Evolutionary conservation across 1,284 basidiomycete genomes (phyloP).

Genomic region (Anthracocystis walkeri): DNA sequence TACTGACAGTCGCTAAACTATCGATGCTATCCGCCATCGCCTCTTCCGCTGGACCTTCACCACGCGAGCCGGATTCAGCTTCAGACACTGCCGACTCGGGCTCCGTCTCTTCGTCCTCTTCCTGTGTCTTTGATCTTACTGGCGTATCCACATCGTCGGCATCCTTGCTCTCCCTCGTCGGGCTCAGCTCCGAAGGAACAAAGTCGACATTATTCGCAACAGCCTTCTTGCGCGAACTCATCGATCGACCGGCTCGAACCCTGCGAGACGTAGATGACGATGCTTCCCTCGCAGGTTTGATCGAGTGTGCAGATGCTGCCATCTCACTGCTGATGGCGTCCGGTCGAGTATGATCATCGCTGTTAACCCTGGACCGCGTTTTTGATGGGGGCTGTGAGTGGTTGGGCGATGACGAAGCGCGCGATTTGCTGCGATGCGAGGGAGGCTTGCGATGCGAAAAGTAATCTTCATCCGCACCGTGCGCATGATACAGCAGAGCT

Average conservation of each 20-base stretch:
- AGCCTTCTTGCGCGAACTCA: slow-evolving; percentile 21
- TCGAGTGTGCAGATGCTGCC: slow-evolving; percentile 3
- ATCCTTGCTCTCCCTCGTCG: slow-evolving; percentile 33
- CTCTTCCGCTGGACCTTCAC: background rate
- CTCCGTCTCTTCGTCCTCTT: slow-evolving; percentile 24
- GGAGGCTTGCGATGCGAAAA: slow-evolving; percentile 22
- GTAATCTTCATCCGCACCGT: slow-evolving; percentile 27
- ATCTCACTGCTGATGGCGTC: slow-evolving; percentile 1
- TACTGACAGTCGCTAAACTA: slow-evolving; percentile 22
- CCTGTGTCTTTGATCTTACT: background rate
- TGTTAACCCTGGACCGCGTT: slow-evolving; percentile 32
- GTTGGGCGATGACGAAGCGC: slow-evolving; percentile 23
- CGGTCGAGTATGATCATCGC: slow-evolving; percentile 17
- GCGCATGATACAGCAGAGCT: slow-evolving; percentile 26
- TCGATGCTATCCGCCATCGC: slow-evolving; percentile 33
- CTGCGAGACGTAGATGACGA: slow-evolving; percentile 1
- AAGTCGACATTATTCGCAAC: slow-evolving; percentile 16
- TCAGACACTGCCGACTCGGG: slow-evolving; percentile 14
- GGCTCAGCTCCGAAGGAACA: slow-evolving; percentile 28
- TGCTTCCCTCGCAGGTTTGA: background rate
- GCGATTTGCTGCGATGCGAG: slow-evolving; percentile 30
- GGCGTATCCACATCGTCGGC: slow-evolving; percentile 6
- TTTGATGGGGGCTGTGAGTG: slow-evolving; percentile 20
- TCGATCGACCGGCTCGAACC: slow-evolving; percentile 13
- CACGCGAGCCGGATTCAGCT: slow-evolving; percentile 9